Evolutionary conservation across 805 yeast species (phyloP), one percentile per base, ranked within the genome.

Genomic region (Teunomyces kruisii): DNA sequence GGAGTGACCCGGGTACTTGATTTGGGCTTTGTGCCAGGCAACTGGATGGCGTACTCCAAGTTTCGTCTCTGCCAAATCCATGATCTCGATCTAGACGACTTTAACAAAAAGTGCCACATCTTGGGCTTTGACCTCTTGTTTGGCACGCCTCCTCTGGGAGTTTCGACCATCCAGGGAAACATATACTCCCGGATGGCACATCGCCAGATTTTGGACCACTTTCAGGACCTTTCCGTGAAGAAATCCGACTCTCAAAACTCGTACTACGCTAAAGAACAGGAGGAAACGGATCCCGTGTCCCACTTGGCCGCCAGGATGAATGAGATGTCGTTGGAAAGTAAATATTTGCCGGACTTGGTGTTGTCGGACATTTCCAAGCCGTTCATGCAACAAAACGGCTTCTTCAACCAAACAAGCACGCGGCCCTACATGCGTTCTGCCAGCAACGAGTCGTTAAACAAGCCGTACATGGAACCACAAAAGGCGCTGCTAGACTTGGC

Each of bases 81-180:
- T 49, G 51, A 45, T 66, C 24, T 68, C 5, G 59, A 56, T 4
- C 65, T 58, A 13, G 62, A 57, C 8, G 47, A 62, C 8, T 58
- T 68, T 39, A 45, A 58, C 40, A 42, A 51, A 19, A 65, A 58
- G 30, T 70, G 75, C 51, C 63, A 64, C 30, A 51, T 72, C 4
- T 40, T 70, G 19, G 76, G 75, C 24, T 56, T 68, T 44, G 77
- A 94, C 65, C 73, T 94, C 28, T 71, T 92, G 15, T 85, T 88
- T 6, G 79, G 83, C 42, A 74, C 76, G 13, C 97, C 97, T 0
- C 96, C 97, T 0, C 56, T 59, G 3, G 97, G 97, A 1, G 88
- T 85, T 0, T 77, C 85, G 7, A 68, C 91, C 0, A 75, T 91
- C 42, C 98, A 94, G 59, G 98, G 96, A 0, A 88, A 91, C 58